Evolutionary conservation across 2,329 filamentous ascomycete genomes (phyloP).

Genomic region (Stagonosporopsis cucurbitacearum): DNA sequence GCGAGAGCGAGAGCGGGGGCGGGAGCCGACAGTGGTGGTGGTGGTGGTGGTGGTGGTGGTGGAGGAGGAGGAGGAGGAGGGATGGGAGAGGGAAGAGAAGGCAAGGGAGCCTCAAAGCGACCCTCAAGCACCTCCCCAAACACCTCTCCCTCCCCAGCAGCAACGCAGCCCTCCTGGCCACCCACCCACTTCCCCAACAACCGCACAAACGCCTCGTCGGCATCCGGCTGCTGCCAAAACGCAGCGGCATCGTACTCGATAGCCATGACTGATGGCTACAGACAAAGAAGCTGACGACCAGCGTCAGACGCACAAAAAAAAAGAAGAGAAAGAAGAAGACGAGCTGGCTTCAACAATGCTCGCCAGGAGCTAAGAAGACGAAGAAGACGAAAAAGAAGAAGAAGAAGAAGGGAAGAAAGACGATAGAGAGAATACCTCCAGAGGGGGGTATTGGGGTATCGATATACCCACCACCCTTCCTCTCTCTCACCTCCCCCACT

Average conservation of each 20-base stretch:
- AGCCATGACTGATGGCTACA: not conserved
- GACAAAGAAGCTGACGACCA: conserved; percentile 3
- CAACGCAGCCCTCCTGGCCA: too few relatives aligned
- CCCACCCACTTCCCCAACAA: not conserved
- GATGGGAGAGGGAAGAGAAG: not conserved
- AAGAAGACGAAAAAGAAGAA: not conserved
- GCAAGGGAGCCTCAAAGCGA: too few relatives aligned
- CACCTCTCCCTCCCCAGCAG: not conserved
- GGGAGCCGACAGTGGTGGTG: not conserved
- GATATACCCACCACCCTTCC: not conserved
- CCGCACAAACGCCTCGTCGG: not conserved
- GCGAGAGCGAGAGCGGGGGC: not conserved
- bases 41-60: not conserved
- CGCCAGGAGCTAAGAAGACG: not conserved
- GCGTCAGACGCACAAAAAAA: conserved; percentile 1
- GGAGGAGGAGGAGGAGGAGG: not conserved
- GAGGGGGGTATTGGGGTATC: not conserved
- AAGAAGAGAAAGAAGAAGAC: too few relatives aligned
- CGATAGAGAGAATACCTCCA: not conserved
- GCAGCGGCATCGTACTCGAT: not conserved
- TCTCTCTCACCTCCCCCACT: too few relatives aligned
- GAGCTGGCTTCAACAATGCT: too few relatives aligned
- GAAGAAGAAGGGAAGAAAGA: not conserved
- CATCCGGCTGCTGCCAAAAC: not conserved
- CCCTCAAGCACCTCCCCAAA: not conserved